Base-by-base conservation (phyloP, 2,329 filamentous ascomycete genomes). In the Trichoderma sp. region DNA sequence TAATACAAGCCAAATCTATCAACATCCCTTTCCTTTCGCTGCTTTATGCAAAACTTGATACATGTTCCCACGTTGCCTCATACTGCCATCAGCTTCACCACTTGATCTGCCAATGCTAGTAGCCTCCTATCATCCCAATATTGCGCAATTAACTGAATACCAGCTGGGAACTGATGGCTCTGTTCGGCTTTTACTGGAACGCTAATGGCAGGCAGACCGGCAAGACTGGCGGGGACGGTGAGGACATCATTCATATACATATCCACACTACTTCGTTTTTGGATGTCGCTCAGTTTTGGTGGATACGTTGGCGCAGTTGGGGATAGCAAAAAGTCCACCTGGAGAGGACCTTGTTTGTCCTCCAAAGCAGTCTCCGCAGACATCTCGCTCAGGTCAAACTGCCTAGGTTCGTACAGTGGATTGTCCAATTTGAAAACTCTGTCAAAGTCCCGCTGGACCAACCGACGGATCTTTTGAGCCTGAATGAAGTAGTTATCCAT, bases 401-500 rank as follows among this genome's bases (percentile, higher is more conserved):
- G 82, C 37, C 81, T 76, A 4, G 80, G 77, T 55, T 84, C 83
- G 59, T 83, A 82, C 4, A 98, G 83, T 3, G 91, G 91, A 76
- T 97, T 94, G 4, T 81, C 81, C 54, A 88, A 79, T 18, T 81
- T 79, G 77, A 99, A 97, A 0, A 92, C 89, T 2, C 85, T 81
- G 79, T 98, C 89, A 77, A 99, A 99, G 76, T 99, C 96, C 39
- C 84, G 83, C 77, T 96, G 91, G 2, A 99, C 92, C 21, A 97
- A 83, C 66, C 93, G 86, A 1, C 96, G 90, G 49, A 97, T 88
- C 72, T 90, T 91, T 80, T 99, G 96, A 56, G 96, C 96, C 77
- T 97, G 91, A 71, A 97, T 87, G 76, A 99, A 99, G 80, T 98
- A 97, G 78, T 98, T 99, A 78, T 97, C 91, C 76, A 96, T 96